These are phyloP conservation scores for Aspergillus sparsus DNA, from an alignment of 495 filamentous ascomycete species.

Conservation along the genomic window DNA sequence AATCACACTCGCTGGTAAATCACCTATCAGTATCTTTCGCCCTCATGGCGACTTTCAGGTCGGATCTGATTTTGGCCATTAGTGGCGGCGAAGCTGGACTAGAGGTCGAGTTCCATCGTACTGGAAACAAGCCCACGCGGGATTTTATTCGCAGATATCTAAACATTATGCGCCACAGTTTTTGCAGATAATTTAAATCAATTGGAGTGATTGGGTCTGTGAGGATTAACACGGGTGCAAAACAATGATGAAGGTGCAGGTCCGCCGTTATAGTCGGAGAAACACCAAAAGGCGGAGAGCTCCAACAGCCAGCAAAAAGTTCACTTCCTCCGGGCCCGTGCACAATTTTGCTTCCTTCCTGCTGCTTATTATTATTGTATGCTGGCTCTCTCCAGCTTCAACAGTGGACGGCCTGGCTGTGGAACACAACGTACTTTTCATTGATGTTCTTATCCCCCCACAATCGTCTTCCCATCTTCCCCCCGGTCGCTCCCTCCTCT, in stretches of 20 bases:
- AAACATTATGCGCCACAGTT: slow-evolving; percentile 29
- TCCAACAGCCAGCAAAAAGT: slow-evolving; percentile 2
- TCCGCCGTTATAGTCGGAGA: slow-evolving; percentile 3
- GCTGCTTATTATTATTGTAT: slow-evolving; percentile 19
- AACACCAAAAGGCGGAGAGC: slow-evolving; percentile 30
- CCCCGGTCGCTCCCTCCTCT: slow-evolving; percentile 14
- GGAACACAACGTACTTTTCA: slow-evolving; percentile 16
- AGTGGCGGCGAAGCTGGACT: slow-evolving; percentile 46
- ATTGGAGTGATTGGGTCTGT: too few species aligned
- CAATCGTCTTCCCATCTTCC: slow-evolving; percentile 8
- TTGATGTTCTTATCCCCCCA: slow-evolving; percentile 18
- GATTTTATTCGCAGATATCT: slow-evolving; percentile 28
- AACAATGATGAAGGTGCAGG: too few species aligned
- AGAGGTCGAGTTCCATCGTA: slow-evolving; percentile 47
- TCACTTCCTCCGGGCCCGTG: slow-evolving; percentile 27
- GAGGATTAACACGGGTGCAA: too few species aligned
- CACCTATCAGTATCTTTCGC: slow-evolving; percentile 59
- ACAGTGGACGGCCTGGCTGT: slow-evolving; percentile 13
- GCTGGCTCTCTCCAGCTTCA: slow-evolving; percentile 17
- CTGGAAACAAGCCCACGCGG: slow-evolving; percentile 31
- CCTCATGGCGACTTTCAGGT: slow-evolving; percentile 63
- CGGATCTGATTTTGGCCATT: slow-evolving; percentile 53
- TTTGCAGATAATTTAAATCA: background rate
- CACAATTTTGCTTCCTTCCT: slow-evolving; percentile 42
- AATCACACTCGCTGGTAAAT: background rate